phyloP scores from a whole-genome alignment of 2,329 filamentous ascomycete species.

The Lachnellula subtilissima region DNA sequence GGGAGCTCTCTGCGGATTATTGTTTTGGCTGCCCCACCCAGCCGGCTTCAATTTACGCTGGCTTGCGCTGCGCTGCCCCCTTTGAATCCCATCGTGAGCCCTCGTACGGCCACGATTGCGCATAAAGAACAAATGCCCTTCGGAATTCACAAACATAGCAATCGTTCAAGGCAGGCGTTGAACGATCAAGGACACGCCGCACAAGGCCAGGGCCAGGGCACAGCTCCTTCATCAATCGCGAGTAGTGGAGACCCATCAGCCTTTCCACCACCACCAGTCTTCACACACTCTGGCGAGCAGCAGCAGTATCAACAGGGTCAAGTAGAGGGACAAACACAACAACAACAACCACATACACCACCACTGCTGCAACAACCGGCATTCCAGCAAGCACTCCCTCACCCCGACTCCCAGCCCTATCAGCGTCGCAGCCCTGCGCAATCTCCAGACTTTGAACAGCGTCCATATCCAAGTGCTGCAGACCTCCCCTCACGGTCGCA shows the following conservation, averaged over 20 bases:
- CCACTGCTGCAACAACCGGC: not conserved
- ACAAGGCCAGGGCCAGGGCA: slow-evolving; percentile 6
- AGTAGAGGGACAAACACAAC: not conserved
- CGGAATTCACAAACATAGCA: slow-evolving; percentile 29
- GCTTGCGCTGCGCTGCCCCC: not conserved
- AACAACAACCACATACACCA: slow-evolving; percentile 4
- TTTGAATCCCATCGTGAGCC: slow-evolving; percentile 17
- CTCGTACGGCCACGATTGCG: slow-evolving; percentile 18
- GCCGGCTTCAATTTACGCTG: not conserved
- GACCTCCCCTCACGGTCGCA: slow-evolving; percentile 19
- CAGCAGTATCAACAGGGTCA: slow-evolving; percentile 28
- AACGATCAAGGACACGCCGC: slow-evolving; percentile 17
- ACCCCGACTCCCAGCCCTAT: slow-evolving; percentile 18
- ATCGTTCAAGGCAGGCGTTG: slow-evolving; percentile 32
- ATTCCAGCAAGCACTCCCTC: not conserved
- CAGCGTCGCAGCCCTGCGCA: slow-evolving; percentile 19
- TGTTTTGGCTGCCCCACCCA: not conserved
- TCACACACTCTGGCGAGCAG: slow-evolving; percentile 11
- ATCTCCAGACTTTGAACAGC: not conserved
- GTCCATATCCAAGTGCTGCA: slow-evolving; percentile 13
- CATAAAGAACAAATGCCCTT: slow-evolving; percentile 29
- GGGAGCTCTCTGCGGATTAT: not conserved
- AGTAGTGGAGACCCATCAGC: not conserved
- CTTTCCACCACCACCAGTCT: not conserved
- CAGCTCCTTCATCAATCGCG: slow-evolving; percentile 3